phyloP scores from a whole-genome alignment of 352 stramenopile species.

The Globisporangium iwayamae region DNA sequence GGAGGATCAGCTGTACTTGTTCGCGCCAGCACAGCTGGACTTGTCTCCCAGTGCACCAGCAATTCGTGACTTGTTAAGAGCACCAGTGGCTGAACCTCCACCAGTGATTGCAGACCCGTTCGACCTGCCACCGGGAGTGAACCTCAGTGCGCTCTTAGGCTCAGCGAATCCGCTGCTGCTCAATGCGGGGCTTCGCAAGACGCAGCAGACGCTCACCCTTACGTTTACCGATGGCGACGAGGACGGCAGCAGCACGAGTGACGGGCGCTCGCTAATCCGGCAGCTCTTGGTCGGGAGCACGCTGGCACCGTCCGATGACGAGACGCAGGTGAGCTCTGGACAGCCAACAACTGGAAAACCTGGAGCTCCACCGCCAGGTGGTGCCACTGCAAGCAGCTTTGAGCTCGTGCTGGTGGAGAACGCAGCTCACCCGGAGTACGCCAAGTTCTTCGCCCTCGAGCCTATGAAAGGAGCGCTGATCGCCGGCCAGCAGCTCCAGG shows the following conservation, averaged over 20 bases:
- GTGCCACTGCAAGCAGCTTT: constrained; percentile 36
- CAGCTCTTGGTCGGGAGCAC: constrained; percentile 52
- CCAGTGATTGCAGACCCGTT: constrained; percentile 63
- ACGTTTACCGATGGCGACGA: constrained; percentile 34
- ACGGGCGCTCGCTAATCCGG: background rate
- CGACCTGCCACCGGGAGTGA: constrained; percentile 53
- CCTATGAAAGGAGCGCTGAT: constrained; percentile 58
- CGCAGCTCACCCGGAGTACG: constrained; percentile 28
- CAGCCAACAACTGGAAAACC: background rate
- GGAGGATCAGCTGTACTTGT: constrained; percentile 78
- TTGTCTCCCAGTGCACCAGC: constrained; percentile 15
- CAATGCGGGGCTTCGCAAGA: constrained; percentile 39
- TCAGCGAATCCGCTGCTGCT: constrained; percentile 19
- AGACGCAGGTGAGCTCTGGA: background rate
- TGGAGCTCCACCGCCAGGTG: background rate
- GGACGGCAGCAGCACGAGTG: constrained; percentile 10
- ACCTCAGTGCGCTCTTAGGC: constrained; percentile 24
- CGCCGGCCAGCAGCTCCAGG: constrained; percentile 44
- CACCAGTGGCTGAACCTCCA: background rate
- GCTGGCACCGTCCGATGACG: constrained; percentile 19
- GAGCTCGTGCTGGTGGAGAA: constrained; percentile 57
- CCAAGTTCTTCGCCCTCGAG: constrained; percentile 65
- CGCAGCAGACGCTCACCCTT: constrained; percentile 33
- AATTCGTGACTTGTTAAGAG: background rate
- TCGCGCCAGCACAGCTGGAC: constrained; percentile 21